Conservation (phyloP, 1,139 yeast genomes). For the Saccharomyces hybrid region DNA sequence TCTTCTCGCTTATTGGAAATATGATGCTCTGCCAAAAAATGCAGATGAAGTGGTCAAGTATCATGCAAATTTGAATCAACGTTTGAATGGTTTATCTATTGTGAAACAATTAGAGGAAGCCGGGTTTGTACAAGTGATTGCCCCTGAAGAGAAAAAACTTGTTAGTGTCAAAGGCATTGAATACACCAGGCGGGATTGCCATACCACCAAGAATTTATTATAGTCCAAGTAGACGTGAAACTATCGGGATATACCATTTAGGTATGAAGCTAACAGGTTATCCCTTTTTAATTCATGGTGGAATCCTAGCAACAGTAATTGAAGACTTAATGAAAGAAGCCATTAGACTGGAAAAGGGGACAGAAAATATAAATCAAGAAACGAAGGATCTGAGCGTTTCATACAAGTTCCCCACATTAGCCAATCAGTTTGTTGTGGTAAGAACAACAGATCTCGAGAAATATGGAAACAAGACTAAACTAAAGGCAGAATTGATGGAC, state of each 20-base stretch:
- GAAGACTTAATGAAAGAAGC: conserved; percentile 57
- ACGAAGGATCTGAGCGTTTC: conserved; percentile 25
- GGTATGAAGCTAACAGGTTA: conserved; percentile 80
- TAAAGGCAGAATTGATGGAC: conserved; percentile 37
- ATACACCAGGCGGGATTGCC: conserved; percentile 69
- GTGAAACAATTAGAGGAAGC: conserved; percentile 27
- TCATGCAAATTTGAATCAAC: conserved; percentile 36
- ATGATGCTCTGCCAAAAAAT: conserved; percentile 25
- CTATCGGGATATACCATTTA: conserved; percentile 62
- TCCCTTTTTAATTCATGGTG: conserved; percentile 86
- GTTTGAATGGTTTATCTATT: conserved; percentile 46
- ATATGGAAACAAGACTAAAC: conserved; percentile 32
- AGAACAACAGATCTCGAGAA: conserved; percentile 41
- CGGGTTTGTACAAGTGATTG: conserved; percentile 34
- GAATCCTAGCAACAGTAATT: conserved; percentile 71
- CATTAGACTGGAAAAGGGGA: conserved; percentile 27
- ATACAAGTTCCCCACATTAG: conserved; percentile 69
- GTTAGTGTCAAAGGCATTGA: conserved; percentile 35
- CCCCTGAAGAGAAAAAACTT: conserved; percentile 28
- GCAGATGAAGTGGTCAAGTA: conserved; percentile 30
- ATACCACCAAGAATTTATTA: conserved; percentile 67
- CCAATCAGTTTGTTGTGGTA: conserved; percentile 69
- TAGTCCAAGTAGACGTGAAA: conserved; percentile 48
- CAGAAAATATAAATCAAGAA: conserved; percentile 20
- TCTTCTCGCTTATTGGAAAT: conserved; percentile 29